Base-by-base conservation (phyloP, 352 stramenopile species). In the Phytopythium litorale region DNA sequence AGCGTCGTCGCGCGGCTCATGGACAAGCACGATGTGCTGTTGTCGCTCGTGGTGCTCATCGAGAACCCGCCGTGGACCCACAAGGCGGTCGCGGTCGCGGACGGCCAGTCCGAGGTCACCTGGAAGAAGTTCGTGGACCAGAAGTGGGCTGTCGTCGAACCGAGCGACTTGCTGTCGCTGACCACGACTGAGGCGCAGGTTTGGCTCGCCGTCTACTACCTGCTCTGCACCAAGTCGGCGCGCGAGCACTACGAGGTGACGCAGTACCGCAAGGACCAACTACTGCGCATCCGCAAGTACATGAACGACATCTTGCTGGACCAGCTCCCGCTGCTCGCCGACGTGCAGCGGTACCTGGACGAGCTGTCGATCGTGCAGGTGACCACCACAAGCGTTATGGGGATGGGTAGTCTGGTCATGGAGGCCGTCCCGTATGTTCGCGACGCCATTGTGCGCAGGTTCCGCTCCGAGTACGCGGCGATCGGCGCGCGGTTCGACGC, bases 51-150 rank as follows among this genome's bases (percentile, higher is more conserved):
- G 4, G 82, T 81, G 33, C 80, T 99, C 12, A 84, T 99, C 16
- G 97, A 99, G 63, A 98, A 98, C 66, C 95, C 96, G 30, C 97
- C 97, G 21, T 99, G 97, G 97, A 98, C 94, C 9, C 75, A 97
- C 64, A 92, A 90, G 62, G 57, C 60, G 30, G 35, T 45, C 30
- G 57, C 58, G 38, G 35, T 40, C 23, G 46, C 18, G 63, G 72
- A 30, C 32, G 71, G 6, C 60, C 67, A 12, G 32, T 25, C 35
- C 2, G 61, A 74, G 51, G 63, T 82, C 42, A 73, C 67, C 25
- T 99, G 91, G 94, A 92, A 97, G 50, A 98, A 98, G 67, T 92
- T 98, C 52, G 71, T 91, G 16, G 76, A 97, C 49, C 88, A 98
- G 63, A 96, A 98, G 60, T 99, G 96, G 96, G 67, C 65, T 12